These are phyloP conservation scores for Naegleria fowleri DNA, from an alignment of 208 protist species.

Conservation along the genomic window DNA sequence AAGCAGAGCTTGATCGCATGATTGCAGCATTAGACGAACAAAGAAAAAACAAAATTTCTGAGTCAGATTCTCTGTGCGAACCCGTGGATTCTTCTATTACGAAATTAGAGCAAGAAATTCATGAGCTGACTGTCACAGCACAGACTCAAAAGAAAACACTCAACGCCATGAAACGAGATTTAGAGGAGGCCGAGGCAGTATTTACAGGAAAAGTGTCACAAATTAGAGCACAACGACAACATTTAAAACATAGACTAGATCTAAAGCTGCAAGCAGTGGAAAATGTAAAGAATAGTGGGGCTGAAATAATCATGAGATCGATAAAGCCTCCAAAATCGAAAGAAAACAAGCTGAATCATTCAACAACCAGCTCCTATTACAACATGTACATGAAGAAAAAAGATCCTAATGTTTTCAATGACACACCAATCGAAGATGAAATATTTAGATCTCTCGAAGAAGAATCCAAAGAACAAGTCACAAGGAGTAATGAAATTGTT, in stretches of 20 bases:
- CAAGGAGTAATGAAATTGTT: too few relatives aligned
- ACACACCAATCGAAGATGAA: neutral
- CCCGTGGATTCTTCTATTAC: neutral
- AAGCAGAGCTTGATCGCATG: neutral
- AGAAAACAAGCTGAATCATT: neutral
- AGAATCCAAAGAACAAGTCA: too few relatives aligned
- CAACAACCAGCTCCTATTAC: neutral
- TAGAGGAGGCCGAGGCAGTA: neutral
- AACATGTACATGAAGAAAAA: slow-evolving; percentile 17
- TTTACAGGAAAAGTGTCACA: neutral
- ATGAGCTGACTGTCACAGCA: neutral
- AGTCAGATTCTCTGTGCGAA: neutral
- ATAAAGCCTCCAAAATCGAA: neutral
- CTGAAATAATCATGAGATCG: neutral
- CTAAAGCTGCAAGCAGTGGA: neutral
- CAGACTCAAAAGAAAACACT: neutral
- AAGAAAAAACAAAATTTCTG: neutral
- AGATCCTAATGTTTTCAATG: neutral
- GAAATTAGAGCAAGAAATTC: neutral
- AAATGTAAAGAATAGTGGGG: neutral
- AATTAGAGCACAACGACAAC: slow-evolving; percentile 4
- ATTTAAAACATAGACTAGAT: slow-evolving; percentile 22
- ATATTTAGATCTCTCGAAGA: neutral
- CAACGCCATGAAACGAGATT: neutral
- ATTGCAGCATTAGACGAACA: neutral